Percentiles rank a stretch among this genome's conserved stretches.
Evolutionary conservation across 371 early-diverging fungal genomes (phyloP).

Genomic region (Basidiobolus meristosporus): DNA sequence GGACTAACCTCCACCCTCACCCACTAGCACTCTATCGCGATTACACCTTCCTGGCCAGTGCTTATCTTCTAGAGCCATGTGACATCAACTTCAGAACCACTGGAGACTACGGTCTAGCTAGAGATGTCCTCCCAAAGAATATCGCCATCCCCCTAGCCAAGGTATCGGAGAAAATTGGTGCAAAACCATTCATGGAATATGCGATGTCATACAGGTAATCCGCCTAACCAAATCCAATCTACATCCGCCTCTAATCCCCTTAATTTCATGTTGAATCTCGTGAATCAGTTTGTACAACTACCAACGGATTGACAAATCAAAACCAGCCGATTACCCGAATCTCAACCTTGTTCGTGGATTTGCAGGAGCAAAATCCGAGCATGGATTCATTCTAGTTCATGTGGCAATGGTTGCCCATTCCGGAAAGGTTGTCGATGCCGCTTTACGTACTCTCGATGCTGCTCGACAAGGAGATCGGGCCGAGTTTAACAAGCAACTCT

Average conservation of each 20-base stretch:
- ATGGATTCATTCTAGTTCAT: slow-evolving; percentile 61
- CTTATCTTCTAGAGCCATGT: slow-evolving; percentile 79
- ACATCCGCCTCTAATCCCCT: too few relatives aligned
- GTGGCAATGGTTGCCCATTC: slow-evolving; percentile 72
- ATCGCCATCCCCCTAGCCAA: slow-evolving; percentile 63
- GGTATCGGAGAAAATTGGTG: slow-evolving; percentile 45
- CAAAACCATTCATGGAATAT: slow-evolving; percentile 79
- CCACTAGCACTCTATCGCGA: slow-evolving; percentile 57
- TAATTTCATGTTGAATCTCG: too few relatives aligned
- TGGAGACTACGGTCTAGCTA: slow-evolving; percentile 59
- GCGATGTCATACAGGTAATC: slow-evolving; percentile 35
- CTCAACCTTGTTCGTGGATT: slow-evolving; percentile 56
- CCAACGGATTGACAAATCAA: slow-evolving; percentile 31
- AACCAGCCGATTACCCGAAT: slow-evolving; percentile 40
- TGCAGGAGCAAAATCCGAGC: slow-evolving; percentile 48
- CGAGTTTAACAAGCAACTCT: slow-evolving; percentile 32
- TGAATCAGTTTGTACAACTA: slow-evolving; percentile 72
- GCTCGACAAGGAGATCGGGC: slow-evolving; percentile 24
- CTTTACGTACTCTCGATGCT: slow-evolving; percentile 33
- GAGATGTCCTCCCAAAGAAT: slow-evolving; percentile 45
- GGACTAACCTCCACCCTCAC: background rate
- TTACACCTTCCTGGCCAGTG: slow-evolving; percentile 69
- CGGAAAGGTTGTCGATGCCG: slow-evolving; percentile 33
- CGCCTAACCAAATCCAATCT: too few relatives aligned
- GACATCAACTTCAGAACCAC: slow-evolving; percentile 45